phyloP scores from a whole-genome alignment of 2,329 filamentous ascomycete genomes.

The Penicillium italicum region DNA sequence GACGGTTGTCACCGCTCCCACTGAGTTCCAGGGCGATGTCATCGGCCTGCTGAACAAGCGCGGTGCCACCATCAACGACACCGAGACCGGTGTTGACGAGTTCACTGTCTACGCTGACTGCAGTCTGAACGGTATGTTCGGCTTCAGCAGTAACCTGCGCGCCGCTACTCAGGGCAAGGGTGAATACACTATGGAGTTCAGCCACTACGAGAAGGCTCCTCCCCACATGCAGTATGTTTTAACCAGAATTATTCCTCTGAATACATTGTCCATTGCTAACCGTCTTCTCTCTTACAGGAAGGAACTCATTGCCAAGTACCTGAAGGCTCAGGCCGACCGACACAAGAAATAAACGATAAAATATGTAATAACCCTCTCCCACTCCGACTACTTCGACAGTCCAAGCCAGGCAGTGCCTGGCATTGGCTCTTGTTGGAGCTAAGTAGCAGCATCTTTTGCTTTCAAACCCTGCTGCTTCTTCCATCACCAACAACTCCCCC shows the following conservation, averaged over 20 bases:
- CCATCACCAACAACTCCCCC: constrained; percentile 4
- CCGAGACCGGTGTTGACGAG: constrained; percentile 88
- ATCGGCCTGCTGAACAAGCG: constrained; percentile 96
- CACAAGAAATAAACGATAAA: constrained; percentile 53
- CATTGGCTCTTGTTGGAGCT: background rate
- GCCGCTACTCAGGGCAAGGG: constrained; percentile 97
- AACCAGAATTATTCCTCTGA: background rate
- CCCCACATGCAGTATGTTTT: constrained; percentile 77
- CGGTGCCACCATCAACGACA: constrained; percentile 90
- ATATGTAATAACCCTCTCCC: constrained; percentile 9
- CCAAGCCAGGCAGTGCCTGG: constrained; percentile 7
- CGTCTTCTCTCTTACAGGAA: constrained; percentile 42
- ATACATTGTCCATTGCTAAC: constrained; percentile 8
- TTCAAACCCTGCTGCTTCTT: constrained; percentile 2
- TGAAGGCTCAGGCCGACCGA: constrained; percentile 63
- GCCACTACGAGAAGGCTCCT: constrained; percentile 85
- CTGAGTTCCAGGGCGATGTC: constrained; percentile 96
- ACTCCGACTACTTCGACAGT: constrained; percentile 5
- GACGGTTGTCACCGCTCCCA: constrained; percentile 90
- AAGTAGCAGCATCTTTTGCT: background rate
- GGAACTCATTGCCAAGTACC: constrained; percentile 64
- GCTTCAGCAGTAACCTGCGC: constrained; percentile 85
- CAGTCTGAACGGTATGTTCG: constrained; percentile 95
- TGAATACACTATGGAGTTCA: constrained; percentile 98
- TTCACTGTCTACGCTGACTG: constrained; percentile 91